A percentile compares a stretch with the other conserved stretches of the same genome.
These are phyloP conservation scores for Durusdinium trenchii DNA, from an alignment of 73 alveolate genomes.

Conservation along the genomic window DNA sequence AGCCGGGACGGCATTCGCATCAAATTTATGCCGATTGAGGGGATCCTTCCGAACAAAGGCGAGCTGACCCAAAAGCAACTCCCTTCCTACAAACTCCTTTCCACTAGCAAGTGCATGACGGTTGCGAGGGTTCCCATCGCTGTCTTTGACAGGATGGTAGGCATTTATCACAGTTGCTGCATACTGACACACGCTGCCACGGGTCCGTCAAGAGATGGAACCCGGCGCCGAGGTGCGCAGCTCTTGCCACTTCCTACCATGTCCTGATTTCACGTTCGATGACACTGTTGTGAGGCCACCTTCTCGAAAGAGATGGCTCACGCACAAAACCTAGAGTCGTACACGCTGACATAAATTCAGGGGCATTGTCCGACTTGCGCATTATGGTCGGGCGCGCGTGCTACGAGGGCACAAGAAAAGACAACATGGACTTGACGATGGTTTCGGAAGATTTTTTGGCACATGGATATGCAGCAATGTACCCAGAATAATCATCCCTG, in stretches of 20 bases:
- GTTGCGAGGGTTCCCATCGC: background rate
- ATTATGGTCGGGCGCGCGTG: background rate
- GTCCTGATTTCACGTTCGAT: background rate
- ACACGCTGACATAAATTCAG: conserved; percentile 12
- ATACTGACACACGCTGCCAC: conserved; percentile 4
- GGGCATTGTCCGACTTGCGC: background rate
- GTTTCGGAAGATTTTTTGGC: background rate
- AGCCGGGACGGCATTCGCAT: conserved; percentile 24
- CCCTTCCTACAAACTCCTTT: background rate
- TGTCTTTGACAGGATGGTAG: background rate
- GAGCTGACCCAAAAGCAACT: background rate
- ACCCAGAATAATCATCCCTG: background rate
- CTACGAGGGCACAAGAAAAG: background rate
- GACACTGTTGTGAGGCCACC: conserved; percentile 8
- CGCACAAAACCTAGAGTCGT: background rate
- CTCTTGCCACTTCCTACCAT: background rate
- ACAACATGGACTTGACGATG: background rate
- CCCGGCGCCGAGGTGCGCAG: conserved; percentile 9
- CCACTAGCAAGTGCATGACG: background rate
- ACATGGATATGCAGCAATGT: conserved; percentile 13
- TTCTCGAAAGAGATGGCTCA: background rate
- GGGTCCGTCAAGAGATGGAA: background rate
- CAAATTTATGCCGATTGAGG: background rate
- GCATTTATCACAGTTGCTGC: background rate
- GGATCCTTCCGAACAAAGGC: conserved; percentile 6